Percentiles rank a stretch among this genome's conserved stretches.
Evolutionary conservation across 345 rosid species (phyloP).

Genomic region (Barbarea vulgaris): DNA sequence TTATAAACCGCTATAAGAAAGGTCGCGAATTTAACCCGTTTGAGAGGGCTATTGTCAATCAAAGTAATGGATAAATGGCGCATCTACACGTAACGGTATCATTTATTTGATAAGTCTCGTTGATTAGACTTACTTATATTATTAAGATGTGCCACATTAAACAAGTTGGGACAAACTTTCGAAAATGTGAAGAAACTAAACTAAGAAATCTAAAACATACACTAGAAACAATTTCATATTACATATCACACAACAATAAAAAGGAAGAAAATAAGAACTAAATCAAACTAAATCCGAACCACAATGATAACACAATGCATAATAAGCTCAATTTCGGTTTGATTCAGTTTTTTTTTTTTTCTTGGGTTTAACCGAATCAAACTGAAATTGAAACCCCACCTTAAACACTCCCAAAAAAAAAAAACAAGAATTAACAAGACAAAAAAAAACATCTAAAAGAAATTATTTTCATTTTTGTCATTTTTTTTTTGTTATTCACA

Average conservation of each 20-base stretch:
- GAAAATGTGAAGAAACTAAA: background rate
- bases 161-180: background rate
- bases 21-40: no score
- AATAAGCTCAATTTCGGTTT: slow-evolving; percentile 25
- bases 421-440: background rate
- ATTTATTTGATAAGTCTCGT: background rate
- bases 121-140: background rate
- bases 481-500: slow-evolving; percentile 24
- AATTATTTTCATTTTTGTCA: background rate
- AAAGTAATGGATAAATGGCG: background rate
- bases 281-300: background rate
- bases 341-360: background rate
- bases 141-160: background rate
- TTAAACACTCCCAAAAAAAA: background rate
- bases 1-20: no score
- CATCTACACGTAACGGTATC: background rate
- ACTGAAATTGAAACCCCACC: slow-evolving; percentile 13
- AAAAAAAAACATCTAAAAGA: slow-evolving; percentile 20
- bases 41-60: no score
- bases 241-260: slow-evolving; percentile 9
- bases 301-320: background rate
- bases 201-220: background rate
- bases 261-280: background rate
- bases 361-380: background rate
- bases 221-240: background rate